phyloP scores from a whole-genome alignment of 2,329 filamentous ascomycete genomes.

The Cylindrodendrum hubeiense region DNA sequence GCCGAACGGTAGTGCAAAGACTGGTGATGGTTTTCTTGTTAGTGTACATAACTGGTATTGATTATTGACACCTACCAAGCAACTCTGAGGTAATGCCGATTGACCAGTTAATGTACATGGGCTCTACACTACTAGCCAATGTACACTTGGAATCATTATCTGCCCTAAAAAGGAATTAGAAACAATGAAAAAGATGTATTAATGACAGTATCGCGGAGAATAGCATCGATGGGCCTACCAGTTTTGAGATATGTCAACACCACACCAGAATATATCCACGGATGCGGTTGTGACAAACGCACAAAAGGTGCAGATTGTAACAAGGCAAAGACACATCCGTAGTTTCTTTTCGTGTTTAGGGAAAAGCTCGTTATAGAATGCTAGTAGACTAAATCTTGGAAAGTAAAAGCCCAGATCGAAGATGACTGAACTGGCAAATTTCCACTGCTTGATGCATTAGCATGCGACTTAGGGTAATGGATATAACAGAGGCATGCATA shows the following conservation, averaged over 20 bases:
- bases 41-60: too few relatives aligned
- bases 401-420: too few relatives aligned
- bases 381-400: too few relatives aligned
- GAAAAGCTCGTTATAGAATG: constrained; percentile 6
- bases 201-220: neutral
- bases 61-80: neutral
- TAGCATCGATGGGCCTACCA: too few relatives aligned
- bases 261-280: constrained; percentile 6
- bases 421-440: too few relatives aligned
- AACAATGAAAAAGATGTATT: neutral
- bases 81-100: neutral
- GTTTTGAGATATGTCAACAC: neutral
- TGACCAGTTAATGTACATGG: neutral
- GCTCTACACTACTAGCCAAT: neutral
- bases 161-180: neutral
- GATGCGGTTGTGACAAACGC: neutral
- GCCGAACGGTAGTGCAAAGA: neutral
- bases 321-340: neutral
- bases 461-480: too few relatives aligned
- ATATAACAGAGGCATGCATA: too few relatives aligned
- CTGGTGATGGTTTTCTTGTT: neutral
- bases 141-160: neutral
- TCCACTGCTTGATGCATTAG: too few relatives aligned
- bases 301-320: neutral
- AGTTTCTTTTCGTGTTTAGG: neutral